Conservation (phyloP, 2,329 filamentous ascomycete genomes). For the Colletotrichum musae region DNA sequence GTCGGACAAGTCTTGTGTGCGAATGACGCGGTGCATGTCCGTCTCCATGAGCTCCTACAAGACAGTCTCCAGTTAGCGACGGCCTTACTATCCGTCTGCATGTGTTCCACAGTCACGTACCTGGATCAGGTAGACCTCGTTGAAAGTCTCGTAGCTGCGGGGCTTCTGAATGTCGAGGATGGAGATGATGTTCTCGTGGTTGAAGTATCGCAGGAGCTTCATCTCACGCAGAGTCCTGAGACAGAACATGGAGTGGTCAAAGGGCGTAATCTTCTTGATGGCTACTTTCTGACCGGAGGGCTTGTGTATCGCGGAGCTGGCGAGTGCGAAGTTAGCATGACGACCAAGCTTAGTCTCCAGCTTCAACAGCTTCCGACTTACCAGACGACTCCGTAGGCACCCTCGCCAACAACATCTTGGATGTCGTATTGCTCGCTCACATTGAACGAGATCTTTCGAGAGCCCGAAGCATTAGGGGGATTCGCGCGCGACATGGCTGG, state of each 20-base stretch:
- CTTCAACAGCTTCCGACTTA: slow-evolving; percentile 63
- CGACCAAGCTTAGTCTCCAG: slow-evolving; percentile 29
- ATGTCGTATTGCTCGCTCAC: slow-evolving; percentile 99
- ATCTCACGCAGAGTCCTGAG: slow-evolving; percentile 96
- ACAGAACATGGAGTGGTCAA: slow-evolving; percentile 99
- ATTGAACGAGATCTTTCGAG: slow-evolving; percentile 99
- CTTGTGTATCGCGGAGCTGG: slow-evolving; percentile 96
- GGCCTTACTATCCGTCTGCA: background rate
- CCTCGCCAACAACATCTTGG: slow-evolving; percentile 98
- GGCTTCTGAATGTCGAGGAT: slow-evolving; percentile 99
- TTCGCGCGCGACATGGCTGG: slow-evolving; percentile 69
- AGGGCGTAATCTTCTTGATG: slow-evolving; percentile 99
- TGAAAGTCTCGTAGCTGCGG: slow-evolving; percentile 94
- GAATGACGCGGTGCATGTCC: slow-evolving; percentile 99
- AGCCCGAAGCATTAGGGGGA: slow-evolving; percentile 71
- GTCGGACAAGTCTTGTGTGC: slow-evolving; percentile 97
- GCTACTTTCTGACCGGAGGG: slow-evolving; percentile 98
- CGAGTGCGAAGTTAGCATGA: slow-evolving; percentile 2
- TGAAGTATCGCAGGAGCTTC: slow-evolving; percentile 99
- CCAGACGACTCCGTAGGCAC: slow-evolving; percentile 98
- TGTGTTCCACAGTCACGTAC: slow-evolving; percentile 62
- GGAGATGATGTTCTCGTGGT: slow-evolving; percentile 99
- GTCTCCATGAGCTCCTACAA: slow-evolving; percentile 97
- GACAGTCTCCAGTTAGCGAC: slow-evolving; percentile 41
- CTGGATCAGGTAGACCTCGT: slow-evolving; percentile 98